These are phyloP conservation scores for Pichia sp. DNA, from an alignment of 1,139 yeast genomes.

Conservation along the genomic window DNA sequence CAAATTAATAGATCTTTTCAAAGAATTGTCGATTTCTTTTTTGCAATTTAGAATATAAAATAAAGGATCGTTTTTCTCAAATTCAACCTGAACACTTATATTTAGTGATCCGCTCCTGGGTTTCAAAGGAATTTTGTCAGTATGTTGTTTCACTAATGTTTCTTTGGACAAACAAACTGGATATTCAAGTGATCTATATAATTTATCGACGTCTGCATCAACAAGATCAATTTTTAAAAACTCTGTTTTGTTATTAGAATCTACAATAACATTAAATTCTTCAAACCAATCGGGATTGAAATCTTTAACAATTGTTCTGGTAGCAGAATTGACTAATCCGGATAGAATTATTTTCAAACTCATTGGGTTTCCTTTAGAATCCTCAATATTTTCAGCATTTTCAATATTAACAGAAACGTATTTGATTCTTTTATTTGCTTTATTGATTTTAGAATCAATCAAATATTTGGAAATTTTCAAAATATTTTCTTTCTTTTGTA, in stretches of 20 bases:
- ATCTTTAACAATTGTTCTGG: constrained; percentile 55
- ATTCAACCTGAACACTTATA: constrained; percentile 17
- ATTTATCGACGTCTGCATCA: constrained; percentile 12
- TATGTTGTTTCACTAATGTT: constrained; percentile 22
- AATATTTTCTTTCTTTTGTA: constrained; percentile 8
- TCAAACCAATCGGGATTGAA: constrained; percentile 85
- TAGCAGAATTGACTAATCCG: constrained; percentile 64
- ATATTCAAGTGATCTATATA: constrained; percentile 18
- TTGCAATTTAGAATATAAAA: constrained; percentile 18
- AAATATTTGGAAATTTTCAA: constrained; percentile 25
- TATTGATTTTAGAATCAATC: constrained; percentile 1
- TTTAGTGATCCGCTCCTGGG: constrained; percentile 24
- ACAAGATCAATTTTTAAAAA: constrained; percentile 14
- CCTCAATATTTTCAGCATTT: constrained; percentile 62
- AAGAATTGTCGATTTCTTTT: constrained; percentile 16
- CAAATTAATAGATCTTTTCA: constrained; percentile 20
- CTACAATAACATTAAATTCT: constrained; percentile 36
- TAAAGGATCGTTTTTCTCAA: constrained; percentile 22
- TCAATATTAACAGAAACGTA: constrained; percentile 35
- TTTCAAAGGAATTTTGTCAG: constrained; percentile 16
- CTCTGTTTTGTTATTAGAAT: neutral
- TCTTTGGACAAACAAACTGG: constrained; percentile 13
- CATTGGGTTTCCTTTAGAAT: constrained; percentile 42
- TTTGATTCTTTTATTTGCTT: constrained; percentile 8
- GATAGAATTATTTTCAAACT: constrained; percentile 64